phyloP scores from a whole-genome alignment of 2,329 filamentous ascomycete species.

The Coleophoma eucalyptorum region DNA sequence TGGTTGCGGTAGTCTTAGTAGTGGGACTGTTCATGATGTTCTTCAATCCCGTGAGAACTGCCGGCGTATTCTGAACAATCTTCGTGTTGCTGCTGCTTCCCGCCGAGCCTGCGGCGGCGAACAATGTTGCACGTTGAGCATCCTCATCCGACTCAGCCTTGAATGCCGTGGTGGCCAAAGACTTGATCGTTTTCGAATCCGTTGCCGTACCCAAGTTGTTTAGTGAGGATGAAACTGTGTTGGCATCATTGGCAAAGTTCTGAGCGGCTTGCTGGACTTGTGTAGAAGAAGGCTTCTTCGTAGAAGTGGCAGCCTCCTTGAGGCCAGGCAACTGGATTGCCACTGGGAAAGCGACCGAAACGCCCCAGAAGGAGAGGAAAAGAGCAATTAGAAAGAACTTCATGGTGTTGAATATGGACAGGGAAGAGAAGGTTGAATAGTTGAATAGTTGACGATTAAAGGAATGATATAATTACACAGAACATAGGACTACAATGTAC shows the following conservation, averaged over 20 bases:
- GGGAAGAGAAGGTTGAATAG: not conserved
- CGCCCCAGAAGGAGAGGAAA: conserved; percentile 9
- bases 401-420: conserved; percentile 10
- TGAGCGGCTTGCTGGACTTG: conserved; percentile 12
- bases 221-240: conserved; percentile 17
- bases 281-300: conserved; percentile 1
- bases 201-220: conserved; percentile 13
- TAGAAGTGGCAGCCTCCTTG: not conserved
- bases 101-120: conserved; percentile 14
- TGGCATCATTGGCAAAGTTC: conserved; percentile 20
- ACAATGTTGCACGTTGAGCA: conserved; percentile 15
- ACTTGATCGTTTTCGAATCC: conserved; percentile 9
- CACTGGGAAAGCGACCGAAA: conserved; percentile 7
- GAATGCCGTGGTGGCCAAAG: conserved; percentile 15
- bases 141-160: conserved; percentile 21
- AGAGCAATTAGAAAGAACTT: conserved; percentile 10
- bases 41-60: conserved; percentile 16
- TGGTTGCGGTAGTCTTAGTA: conserved; percentile 1
- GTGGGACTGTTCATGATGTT: conserved; percentile 15
- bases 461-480: not conserved
- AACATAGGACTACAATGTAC: not conserved
- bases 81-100: conserved; percentile 15
- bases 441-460: not conserved
- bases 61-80: conserved; percentile 20
- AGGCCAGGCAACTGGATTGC: conserved; percentile 1